Conservation (phyloP, 805 yeast species). For the Saccharomycopsis microspora region DNA sequence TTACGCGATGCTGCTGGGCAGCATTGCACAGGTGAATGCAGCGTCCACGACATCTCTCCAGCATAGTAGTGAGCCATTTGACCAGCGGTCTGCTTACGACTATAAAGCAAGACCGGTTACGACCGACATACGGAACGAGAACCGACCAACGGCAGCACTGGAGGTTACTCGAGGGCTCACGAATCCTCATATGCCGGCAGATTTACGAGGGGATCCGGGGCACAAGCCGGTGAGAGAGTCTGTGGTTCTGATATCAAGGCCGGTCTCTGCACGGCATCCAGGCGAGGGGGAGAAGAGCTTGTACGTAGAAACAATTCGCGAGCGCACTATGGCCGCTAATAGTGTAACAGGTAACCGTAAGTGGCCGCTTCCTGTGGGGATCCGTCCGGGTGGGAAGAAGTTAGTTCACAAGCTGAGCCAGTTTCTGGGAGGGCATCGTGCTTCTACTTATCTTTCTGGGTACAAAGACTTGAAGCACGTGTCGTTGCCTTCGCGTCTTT, state of each 20-base stretch:
- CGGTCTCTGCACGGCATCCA: neutral
- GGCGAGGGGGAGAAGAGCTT: slow-evolving; percentile 10
- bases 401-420: neutral
- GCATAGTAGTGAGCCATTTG: too few relatives aligned
- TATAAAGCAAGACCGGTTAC: too few relatives aligned
- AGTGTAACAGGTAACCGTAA: neutral
- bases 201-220: neutral
- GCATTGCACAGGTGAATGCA: too few relatives aligned
- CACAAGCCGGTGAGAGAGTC: neutral
- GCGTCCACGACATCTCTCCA: too few relatives aligned
- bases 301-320: slow-evolving; percentile 13
- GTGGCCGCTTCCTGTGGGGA: slow-evolving; percentile 15
- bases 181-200: too few relatives aligned
- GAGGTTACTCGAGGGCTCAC: too few relatives aligned
- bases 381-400: slow-evolving; percentile 7
- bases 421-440: neutral
- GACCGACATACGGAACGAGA: too few relatives aligned
- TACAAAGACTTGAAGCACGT: slow-evolving; percentile 13
- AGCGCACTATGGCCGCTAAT: slow-evolving; percentile 11
- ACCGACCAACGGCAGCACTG: too few relatives aligned
- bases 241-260: neutral
- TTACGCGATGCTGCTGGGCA: too few relatives aligned
- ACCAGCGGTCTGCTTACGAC: too few relatives aligned
- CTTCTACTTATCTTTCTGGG: neutral
- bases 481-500: slow-evolving; percentile 11